These are phyloP conservation scores for Fusarium illudens DNA, from an alignment of 2,329 filamentous ascomycete genomes.

Conservation along the genomic window DNA sequence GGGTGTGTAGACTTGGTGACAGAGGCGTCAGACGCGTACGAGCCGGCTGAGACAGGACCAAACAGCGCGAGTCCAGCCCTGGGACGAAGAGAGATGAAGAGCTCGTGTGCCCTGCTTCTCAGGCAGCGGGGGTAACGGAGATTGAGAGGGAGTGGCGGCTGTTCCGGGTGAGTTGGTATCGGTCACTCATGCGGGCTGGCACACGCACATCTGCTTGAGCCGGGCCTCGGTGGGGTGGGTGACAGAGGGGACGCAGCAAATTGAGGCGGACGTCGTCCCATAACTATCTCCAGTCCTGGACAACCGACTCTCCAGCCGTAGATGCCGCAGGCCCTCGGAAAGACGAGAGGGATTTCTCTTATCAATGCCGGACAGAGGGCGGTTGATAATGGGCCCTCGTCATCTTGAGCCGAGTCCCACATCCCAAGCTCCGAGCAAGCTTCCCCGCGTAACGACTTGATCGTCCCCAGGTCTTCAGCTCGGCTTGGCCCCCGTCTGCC, in stretches of 20 bases:
- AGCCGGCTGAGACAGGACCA: conserved; percentile 27
- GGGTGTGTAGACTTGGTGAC: conserved; percentile 8
- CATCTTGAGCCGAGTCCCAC: conserved; percentile 2
- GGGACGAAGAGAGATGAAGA: not conserved
- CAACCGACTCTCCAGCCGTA: not conserved
- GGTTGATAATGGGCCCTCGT: conserved; percentile 1
- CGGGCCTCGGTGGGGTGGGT: conserved; percentile 5
- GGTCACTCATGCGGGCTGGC: conserved; percentile 18
- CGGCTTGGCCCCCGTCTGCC: conserved; percentile 21
- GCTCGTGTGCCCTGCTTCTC: conserved; percentile 4
- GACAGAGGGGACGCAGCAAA: not conserved
- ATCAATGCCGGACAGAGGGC: not conserved
- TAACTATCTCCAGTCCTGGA: not conserved
- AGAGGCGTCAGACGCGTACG: conserved; percentile 13
- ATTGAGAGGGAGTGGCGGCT: conserved; percentile 13
- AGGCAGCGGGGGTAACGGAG: conserved; percentile 15
- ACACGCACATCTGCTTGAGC: conserved; percentile 3
- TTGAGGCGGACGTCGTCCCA: not conserved
- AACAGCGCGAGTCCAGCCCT: conserved; percentile 11
- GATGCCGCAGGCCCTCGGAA: not conserved
- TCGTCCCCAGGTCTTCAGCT: conserved; percentile 31
- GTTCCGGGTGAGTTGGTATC: conserved; percentile 4
- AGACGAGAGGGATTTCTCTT: not conserved
- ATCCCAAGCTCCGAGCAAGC: not conserved
- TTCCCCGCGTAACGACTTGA: conserved; percentile 14